Evolutionary conservation across 371 early-diverging fungal species (phyloP).

Genomic region (Blastocladiella emersonii): DNA sequence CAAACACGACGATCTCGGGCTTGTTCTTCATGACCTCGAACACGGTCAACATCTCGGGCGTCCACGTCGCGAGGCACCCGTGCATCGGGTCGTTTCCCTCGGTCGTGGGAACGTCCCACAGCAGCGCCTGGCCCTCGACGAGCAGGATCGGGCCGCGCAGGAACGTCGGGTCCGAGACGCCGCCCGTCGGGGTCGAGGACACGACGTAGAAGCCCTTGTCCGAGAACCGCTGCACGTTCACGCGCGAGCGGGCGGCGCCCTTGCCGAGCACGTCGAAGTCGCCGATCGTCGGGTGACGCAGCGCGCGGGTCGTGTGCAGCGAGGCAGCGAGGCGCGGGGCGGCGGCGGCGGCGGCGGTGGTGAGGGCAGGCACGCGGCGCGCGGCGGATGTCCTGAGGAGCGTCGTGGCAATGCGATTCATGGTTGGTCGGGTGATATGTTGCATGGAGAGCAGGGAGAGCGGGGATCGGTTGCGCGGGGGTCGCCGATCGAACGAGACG

Average conservation of each 20-base stretch:
- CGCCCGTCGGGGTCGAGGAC: background rate
- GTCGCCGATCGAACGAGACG: no score
- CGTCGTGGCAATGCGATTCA: no score
- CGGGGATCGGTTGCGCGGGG: no score
- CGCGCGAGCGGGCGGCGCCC: background rate
- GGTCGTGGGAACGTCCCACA: slow-evolving; percentile 2
- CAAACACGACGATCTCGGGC: slow-evolving; percentile 31
- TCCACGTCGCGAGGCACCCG: slow-evolving; percentile 17
- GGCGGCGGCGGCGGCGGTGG: no score
- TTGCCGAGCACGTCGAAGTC: background rate
- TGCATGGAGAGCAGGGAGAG: no score
- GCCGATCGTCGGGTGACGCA: background rate
- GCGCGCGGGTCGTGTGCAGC: background rate
- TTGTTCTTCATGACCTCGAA: slow-evolving; percentile 20
- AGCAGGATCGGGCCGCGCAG: background rate
- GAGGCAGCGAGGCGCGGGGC: no score
- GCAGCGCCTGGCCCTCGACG: background rate
- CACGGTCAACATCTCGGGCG: slow-evolving; percentile 15
- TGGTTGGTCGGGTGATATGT: no score
- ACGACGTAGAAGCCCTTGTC: background rate
- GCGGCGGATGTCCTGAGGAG: no score
- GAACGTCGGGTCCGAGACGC: background rate
- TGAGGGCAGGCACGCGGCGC: no score
- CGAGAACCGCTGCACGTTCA: background rate
- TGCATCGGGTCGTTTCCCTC: background rate